Base-by-base conservation (phyloP, 2,329 filamentous ascomycete genomes). In the Spiromastix sp. region DNA sequence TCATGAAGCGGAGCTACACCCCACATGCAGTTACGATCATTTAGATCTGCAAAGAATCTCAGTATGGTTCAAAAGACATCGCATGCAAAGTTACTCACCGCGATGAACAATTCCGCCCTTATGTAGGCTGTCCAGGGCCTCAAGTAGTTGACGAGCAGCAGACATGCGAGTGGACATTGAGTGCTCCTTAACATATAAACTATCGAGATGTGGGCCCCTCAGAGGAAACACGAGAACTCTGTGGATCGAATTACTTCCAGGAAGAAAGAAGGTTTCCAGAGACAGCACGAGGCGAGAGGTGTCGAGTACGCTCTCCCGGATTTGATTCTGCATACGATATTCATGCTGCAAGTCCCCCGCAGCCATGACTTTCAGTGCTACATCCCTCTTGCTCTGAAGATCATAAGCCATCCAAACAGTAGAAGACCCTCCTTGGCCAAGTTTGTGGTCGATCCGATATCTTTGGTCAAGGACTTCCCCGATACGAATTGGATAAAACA, bases 351-450 rank as follows among this genome's bases (percentile, higher is more conserved):
- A 48, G 30, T 43, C 22, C 15, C 43, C 48, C 10, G 29, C 33
- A 18, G 38, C 15, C 40, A 51, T 42, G 16, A 49, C 32, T 34
- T 51, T 52, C 16, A 53, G 40, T 9, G 48, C 48, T 11, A 51
- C 47, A 31, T 48, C 37, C 22, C 12, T 46, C 24, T 44, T 39
- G 2, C 41, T 24, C 29, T 45, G 32, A 8, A 44, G 30, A 30
- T 52, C 47, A 41, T 40, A 41, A 18, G 47, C 48, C n/a, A n/a
- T n/a, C n/a, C n/a, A n/a, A n/a, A n/a, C n/a, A n/a, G n/a, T n/a
- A n/a, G n/a, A n/a, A n/a, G n/a, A n/a, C n/a, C n/a, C n/a, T n/a
- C n/a, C n/a, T n/a, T n/a, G n/a, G n/a, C n/a, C n/a, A n/a, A n/a
- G n/a, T n/a, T n/a, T n/a, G n/a, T n/a, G n/a, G n/a, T n/a, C n/a